Percentiles rank a stretch among this genome's conserved stretches.
These are phyloP conservation scores for Inga laurina DNA, from an alignment of 306 rosid genomes.

Conservation along the genomic window DNA sequence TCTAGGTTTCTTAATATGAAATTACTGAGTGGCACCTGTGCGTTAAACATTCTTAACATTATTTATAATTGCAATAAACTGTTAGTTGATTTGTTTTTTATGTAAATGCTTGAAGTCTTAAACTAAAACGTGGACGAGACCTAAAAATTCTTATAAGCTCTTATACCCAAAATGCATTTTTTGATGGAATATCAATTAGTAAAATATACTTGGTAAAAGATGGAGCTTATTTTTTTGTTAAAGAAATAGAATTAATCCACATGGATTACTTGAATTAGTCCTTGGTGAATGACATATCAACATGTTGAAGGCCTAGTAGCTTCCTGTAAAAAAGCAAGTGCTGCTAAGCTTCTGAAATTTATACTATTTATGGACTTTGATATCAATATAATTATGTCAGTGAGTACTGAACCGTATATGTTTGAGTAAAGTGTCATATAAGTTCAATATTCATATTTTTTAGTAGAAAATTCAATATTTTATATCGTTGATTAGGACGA, in stretches of 20 bases:
- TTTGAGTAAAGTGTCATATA: constrained; percentile 15
- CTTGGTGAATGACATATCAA: neutral
- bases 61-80: neutral
- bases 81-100: neutral
- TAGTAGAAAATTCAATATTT: neutral
- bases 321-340: neutral
- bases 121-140: neutral
- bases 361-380: neutral
- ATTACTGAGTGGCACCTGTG: constrained; percentile 15
- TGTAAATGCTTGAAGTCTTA: neutral
- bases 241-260: neutral
- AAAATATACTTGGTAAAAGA: neutral
- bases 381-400: neutral
- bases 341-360: constrained; percentile 3
- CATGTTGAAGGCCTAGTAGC: neutral
- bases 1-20: constrained; percentile 18
- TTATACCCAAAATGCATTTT: neutral
- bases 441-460: neutral
- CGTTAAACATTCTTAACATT: constrained; percentile 6
- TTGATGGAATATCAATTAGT: neutral
- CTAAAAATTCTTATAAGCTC: neutral
- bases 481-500: constrained; percentile 53
- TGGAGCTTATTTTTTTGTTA: neutral
- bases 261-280: neutral
- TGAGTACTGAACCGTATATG: neutral